A percentile compares a stretch with the other conserved stretches of the same genome.
phyloP scores from a whole-genome alignment of 1,284 basidiomycete genomes.

The Moesziomyces sp. region DNA sequence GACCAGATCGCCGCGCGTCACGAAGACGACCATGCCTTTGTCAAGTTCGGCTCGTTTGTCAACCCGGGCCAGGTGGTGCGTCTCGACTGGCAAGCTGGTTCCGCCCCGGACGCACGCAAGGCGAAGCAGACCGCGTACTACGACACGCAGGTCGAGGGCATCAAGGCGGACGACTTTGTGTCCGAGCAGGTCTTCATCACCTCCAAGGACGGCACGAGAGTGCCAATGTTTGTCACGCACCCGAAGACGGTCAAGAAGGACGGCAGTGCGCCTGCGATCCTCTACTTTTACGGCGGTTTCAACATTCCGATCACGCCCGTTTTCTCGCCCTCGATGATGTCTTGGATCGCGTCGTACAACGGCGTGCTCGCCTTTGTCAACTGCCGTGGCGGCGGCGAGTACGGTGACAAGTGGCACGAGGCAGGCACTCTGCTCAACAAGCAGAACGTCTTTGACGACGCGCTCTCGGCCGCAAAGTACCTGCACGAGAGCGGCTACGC shows the following conservation, averaged over 20 bases:
- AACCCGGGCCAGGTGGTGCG: constrained; percentile 75
- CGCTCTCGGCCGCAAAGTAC: constrained; percentile 73
- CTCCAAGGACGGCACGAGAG: constrained; percentile 82
- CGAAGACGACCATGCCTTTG: constrained; percentile 77
- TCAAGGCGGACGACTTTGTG: constrained; percentile 78
- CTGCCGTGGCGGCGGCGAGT: constrained; percentile 81
- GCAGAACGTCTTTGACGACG: constrained; percentile 80
- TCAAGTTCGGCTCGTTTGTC: constrained; percentile 77
- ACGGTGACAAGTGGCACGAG: constrained; percentile 75
- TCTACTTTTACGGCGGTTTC: constrained; percentile 75
- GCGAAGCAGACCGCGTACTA: constrained; percentile 71
- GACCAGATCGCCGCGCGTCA: constrained; percentile 72
- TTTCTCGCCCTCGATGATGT: constrained; percentile 80
- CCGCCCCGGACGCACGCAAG: constrained; percentile 56
- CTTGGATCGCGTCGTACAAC: constrained; percentile 79
- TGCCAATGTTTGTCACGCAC: constrained; percentile 87
- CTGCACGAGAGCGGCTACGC: constrained; percentile 79
- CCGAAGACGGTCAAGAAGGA: constrained; percentile 79
- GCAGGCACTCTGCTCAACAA: constrained; percentile 62
- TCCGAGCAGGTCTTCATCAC: constrained; percentile 74
- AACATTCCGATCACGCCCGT: constrained; percentile 78
- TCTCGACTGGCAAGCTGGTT: constrained; percentile 48
- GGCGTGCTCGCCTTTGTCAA: constrained; percentile 76
- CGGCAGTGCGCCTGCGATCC: constrained; percentile 80
- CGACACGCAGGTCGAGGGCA: constrained; percentile 75